Conservation (phyloP, 805 yeast genomes). For the Sugiyamaella mastotermitis region DNA sequence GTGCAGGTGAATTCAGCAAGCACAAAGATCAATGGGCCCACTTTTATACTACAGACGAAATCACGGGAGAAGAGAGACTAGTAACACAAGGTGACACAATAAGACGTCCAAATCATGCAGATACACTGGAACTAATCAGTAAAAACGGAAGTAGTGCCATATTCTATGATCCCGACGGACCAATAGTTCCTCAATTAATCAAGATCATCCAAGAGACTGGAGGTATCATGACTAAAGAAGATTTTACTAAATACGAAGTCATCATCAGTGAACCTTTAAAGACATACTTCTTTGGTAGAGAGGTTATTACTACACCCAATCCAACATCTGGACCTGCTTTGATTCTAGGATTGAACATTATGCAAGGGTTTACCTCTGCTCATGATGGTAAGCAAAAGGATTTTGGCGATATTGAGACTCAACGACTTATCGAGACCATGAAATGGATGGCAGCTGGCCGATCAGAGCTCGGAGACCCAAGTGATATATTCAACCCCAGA, state of each 20-base stretch:
- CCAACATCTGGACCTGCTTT: constrained; percentile 83
- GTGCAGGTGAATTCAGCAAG: constrained; percentile 25
- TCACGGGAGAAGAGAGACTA: constrained; percentile 25
- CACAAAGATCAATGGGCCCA: constrained; percentile 30
- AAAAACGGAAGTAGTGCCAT: constrained; percentile 68
- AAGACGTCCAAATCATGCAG: constrained; percentile 54
- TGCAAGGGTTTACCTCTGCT: constrained; percentile 31
- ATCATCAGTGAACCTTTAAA: constrained; percentile 38
- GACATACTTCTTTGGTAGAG: constrained; percentile 37
- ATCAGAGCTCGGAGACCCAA: constrained; percentile 75
- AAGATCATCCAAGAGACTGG: constrained; percentile 44
- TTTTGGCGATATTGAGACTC: constrained; percentile 46
- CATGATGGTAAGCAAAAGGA: constrained; percentile 29
- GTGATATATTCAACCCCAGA: constrained; percentile 27
- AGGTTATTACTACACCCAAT: constrained; percentile 57
- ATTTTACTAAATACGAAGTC: constrained; percentile 58
- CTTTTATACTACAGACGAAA: constrained; percentile 19
- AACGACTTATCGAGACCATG: constrained; percentile 76
- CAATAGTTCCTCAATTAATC: constrained; percentile 59
- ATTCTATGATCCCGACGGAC: constrained; percentile 80
- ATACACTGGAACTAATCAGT: constrained; percentile 64
- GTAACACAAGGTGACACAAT: constrained; percentile 54
- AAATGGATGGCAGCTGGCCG: constrained; percentile 90
- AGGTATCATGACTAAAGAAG: constrained; percentile 63
- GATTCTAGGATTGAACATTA: constrained; percentile 63